Percentiles rank a stretch among this genome's conserved stretches.
These are phyloP conservation scores for Boechera stricta DNA, from an alignment of 345 rosid species.

Conservation along the genomic window DNA sequence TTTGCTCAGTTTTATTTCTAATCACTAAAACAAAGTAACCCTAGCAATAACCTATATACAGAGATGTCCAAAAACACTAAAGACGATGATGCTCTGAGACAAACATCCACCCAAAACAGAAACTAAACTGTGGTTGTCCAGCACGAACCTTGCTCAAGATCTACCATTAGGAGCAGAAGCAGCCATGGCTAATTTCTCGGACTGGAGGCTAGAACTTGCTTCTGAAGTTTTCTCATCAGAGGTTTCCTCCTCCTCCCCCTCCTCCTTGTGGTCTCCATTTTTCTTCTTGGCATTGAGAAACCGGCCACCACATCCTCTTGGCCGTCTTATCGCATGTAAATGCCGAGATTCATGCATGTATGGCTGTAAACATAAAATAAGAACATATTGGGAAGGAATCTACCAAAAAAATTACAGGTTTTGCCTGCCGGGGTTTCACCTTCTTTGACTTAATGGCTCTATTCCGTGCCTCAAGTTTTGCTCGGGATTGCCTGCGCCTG, in stretches of 20 bases:
- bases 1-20: constrained; percentile 37
- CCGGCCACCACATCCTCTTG: constrained; percentile 96
- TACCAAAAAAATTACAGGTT: not conserved
- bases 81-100: constrained; percentile 14
- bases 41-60: constrained; percentile 42
- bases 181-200: constrained; percentile 54
- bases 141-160: constrained; percentile 47
- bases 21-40: constrained; percentile 31
- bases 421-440: constrained; percentile 45
- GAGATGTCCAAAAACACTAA: constrained; percentile 30
- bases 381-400: constrained; percentile 8
- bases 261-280: constrained; percentile 55
- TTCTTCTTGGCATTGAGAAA: constrained; percentile 82
- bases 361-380: constrained; percentile 62
- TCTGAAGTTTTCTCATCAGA: constrained; percentile 63
- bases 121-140: constrained; percentile 16
- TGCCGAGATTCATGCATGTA: constrained; percentile 98
- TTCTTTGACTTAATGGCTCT: constrained; percentile 74
- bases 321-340: constrained; percentile 89
- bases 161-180: constrained; percentile 52
- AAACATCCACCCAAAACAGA: constrained; percentile 26
- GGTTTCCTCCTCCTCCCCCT: constrained; percentile 51
- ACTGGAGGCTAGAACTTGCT: constrained; percentile 64
- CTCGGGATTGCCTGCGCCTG: constrained; percentile 94
- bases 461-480: constrained; percentile 84